Evolutionary conservation across 306 rosid genomes (phyloP).

Genomic region (Quercus agrifolia): DNA sequence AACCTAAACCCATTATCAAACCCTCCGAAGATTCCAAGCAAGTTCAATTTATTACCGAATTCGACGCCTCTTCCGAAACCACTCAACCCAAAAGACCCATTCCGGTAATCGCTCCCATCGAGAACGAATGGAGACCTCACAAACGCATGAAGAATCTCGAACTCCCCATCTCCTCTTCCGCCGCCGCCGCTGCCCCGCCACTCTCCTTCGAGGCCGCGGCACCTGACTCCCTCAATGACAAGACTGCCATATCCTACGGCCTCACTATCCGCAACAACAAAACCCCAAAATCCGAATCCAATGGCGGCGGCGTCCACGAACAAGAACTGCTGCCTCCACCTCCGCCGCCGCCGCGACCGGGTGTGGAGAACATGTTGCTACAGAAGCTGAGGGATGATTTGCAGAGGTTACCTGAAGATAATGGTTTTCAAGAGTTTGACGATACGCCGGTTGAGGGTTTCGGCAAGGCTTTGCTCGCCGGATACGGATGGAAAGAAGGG

Average conservation of each 20-base stretch:
- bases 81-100: not conserved
- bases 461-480: conserved; percentile 70
- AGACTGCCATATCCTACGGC: conserved; percentile 36
- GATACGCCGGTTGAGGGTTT: conserved; percentile 78
- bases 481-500: conserved; percentile 87
- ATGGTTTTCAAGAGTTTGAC: conserved; percentile 62
- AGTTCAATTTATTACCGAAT: conserved; percentile 25
- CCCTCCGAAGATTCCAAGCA: too few relatives aligned
- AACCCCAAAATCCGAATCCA: not conserved
- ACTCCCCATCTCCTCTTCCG: conserved; percentile 21
- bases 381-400: conserved; percentile 60
- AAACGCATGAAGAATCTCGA: conserved; percentile 44
- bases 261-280: conserved; percentile 45
- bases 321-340: not conserved
- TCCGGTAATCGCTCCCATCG: conserved; percentile 30
- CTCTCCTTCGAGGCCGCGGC: conserved; percentile 45
- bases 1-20: too few relatives aligned
- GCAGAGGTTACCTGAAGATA: conserved; percentile 53
- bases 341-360: not conserved
- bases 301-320: not conserved
- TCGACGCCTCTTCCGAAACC: conserved; percentile 27
- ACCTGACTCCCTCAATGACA: conserved; percentile 25
- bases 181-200: conserved; percentile 17
- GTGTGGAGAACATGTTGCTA: conserved; percentile 27
- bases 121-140: conserved; percentile 30